These are phyloP conservation scores for Dioscorea alata DNA, from an alignment of 106 monocot species.

Conservation along the genomic window DNA sequence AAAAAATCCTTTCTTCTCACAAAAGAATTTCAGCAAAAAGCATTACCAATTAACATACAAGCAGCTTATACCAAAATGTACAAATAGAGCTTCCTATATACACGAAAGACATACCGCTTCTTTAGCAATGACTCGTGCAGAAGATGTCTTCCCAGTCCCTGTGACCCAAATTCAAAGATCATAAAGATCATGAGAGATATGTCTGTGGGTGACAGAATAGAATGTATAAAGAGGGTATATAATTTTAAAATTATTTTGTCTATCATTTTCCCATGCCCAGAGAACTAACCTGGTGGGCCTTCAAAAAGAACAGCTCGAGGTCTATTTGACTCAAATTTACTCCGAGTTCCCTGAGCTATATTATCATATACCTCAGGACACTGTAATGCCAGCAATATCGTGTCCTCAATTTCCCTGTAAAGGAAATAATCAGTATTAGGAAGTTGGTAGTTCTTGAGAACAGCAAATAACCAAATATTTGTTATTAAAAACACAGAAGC, in stretches of 20 bases:
- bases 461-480: too few relatives aligned
- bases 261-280: too few relatives aligned
- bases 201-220: too few relatives aligned
- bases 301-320: constrained; percentile 96
- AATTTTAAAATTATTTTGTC: too few relatives aligned
- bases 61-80: too few relatives aligned
- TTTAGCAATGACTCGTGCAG: constrained; percentile 91
- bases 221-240: too few relatives aligned
- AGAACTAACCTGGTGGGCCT: constrained; percentile 80
- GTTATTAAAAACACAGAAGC: not conserved
- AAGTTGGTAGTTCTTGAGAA: not conserved
- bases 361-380: constrained; percentile 92
- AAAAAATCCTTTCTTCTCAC: too few relatives aligned
- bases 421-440: not conserved
- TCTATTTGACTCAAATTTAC: constrained; percentile 85
- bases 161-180: constrained; percentile 7
- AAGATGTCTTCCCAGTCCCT: constrained; percentile 97
- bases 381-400: constrained; percentile 70
- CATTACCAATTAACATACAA: too few relatives aligned
- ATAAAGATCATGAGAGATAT: too few relatives aligned
- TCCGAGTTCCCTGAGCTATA: constrained; percentile 83
- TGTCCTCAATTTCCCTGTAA: constrained; percentile 90
- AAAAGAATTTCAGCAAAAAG: too few relatives aligned
- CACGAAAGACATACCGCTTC: constrained; percentile 50
- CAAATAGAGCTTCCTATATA: too few relatives aligned